phyloP scores from a whole-genome alignment of 2,329 filamentous ascomycete species.

The Fusarium xyrophilum region DNA sequence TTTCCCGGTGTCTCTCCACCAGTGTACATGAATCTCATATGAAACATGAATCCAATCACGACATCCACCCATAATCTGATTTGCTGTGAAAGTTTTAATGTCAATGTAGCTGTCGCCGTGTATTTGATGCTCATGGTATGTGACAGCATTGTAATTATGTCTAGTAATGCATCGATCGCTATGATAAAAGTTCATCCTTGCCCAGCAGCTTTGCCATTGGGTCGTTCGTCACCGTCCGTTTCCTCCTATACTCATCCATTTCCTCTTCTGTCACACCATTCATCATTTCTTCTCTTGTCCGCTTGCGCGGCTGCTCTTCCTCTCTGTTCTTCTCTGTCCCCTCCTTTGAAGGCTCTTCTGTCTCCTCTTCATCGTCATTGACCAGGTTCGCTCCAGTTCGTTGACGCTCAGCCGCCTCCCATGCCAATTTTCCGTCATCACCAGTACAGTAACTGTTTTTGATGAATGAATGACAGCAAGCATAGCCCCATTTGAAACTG shows the following conservation, averaged over 20 bases:
- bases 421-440: conserved; percentile 81
- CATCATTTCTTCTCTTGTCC: conserved; percentile 79
- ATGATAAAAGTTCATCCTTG: conserved; percentile 63
- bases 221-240: conserved; percentile 76
- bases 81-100: conserved; percentile 15
- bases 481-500: conserved; percentile 93
- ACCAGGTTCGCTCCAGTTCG: conserved; percentile 56
- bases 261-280: conserved; percentile 81
- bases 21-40: conserved; percentile 39
- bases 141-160: background rate
- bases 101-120: background rate
- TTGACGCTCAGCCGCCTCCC: conserved; percentile 75
- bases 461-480: conserved; percentile 90
- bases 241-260: conserved; percentile 83
- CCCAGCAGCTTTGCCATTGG: conserved; percentile 86
- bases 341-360: conserved; percentile 41
- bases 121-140: background rate
- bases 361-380: conserved; percentile 39
- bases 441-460: conserved; percentile 99
- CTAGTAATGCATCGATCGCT: conserved; percentile 13
- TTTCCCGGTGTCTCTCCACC: conserved; percentile 27
- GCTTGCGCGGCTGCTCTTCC: conserved; percentile 63
- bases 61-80: background rate
- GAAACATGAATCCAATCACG: conserved; percentile 35
- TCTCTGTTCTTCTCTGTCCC: conserved; percentile 45